phyloP scores from a whole-genome alignment of 441 rosid species.

The Macaranga tanarius region DNA sequence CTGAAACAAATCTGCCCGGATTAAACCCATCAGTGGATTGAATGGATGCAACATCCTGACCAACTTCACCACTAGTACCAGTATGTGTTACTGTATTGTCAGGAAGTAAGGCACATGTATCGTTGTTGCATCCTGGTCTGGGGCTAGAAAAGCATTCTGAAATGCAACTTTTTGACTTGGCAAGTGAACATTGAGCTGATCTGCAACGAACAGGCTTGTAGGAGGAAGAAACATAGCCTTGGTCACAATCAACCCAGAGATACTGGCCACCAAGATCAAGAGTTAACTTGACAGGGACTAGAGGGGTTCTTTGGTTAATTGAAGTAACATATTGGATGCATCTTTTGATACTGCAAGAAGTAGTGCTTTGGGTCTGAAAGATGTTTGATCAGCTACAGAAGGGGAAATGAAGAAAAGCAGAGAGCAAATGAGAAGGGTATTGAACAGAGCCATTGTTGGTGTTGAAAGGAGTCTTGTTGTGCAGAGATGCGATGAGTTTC shows the following conservation, averaged over 20 bases:
- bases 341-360: conserved; percentile 34
- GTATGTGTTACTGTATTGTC: neutral
- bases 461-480: neutral
- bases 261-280: conserved; percentile 35
- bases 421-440: neutral
- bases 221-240: conserved; percentile 33
- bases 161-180: neutral
- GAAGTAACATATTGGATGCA: conserved; percentile 30
- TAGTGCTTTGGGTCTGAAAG: conserved; percentile 44
- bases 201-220: conserved; percentile 27
- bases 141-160: conserved; percentile 15
- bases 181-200: conserved; percentile 23
- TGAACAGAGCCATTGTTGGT: neutral
- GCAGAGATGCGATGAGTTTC: neutral
- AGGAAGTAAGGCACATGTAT: conserved; percentile 9
- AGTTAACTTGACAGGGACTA: conserved; percentile 22
- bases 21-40: conserved; percentile 13
- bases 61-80: conserved; percentile 5
- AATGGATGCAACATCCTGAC: conserved; percentile 5
- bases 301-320: conserved; percentile 36
- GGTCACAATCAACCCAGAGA: conserved; percentile 33
- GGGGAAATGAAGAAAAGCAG: neutral
- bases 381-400: conserved; percentile 16
- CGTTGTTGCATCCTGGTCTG: conserved; percentile 19
- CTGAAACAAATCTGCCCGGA: conserved; percentile 5